These are phyloP conservation scores for Vanrija humicola DNA, from an alignment of 1,284 basidiomycete species.

Conservation along the genomic window DNA sequence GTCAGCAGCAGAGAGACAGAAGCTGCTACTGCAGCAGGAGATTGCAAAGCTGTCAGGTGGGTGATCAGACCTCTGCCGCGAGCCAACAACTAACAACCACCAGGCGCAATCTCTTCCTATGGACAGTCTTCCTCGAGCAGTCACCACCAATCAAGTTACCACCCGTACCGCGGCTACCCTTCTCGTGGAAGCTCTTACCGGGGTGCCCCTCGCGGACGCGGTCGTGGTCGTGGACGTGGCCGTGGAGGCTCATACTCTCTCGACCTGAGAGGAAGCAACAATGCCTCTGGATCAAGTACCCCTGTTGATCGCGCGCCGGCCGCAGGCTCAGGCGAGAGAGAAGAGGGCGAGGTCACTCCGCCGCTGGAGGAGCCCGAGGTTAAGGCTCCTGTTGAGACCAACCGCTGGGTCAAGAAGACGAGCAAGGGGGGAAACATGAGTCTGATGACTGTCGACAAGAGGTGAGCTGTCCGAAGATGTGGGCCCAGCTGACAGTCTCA, in stretches of 20 bases:
- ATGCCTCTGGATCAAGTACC: neutral
- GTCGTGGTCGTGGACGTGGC: constrained; percentile 6
- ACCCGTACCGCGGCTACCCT: constrained; percentile 32
- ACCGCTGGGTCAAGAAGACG: constrained; percentile 40
- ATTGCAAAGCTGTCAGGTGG: constrained; percentile 47
- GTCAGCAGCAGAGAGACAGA: constrained; percentile 35
- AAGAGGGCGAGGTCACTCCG: constrained; percentile 13
- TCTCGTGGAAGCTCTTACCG: constrained; percentile 16
- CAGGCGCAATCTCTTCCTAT: constrained; percentile 38
- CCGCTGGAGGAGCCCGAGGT: neutral
- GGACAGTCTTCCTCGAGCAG: constrained; percentile 6
- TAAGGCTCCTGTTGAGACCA: neutral
- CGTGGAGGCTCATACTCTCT: constrained; percentile 2
- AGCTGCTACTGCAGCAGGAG: constrained; percentile 42
- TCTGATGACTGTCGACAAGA: constrained; percentile 47
- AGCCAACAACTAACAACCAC: neutral
- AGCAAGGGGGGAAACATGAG: constrained; percentile 46
- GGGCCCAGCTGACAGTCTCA: neutral
- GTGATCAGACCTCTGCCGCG: neutral
- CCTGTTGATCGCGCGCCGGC: neutral
- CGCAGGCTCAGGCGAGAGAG: neutral
- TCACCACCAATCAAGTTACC: constrained; percentile 22
- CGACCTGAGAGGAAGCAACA: neutral
- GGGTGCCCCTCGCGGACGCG: neutral
- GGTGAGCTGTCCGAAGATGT: constrained; percentile 23